These are phyloP conservation scores for Cantharellus anzutake DNA, from an alignment of 768 basidiomycete species.

Conservation along the genomic window DNA sequence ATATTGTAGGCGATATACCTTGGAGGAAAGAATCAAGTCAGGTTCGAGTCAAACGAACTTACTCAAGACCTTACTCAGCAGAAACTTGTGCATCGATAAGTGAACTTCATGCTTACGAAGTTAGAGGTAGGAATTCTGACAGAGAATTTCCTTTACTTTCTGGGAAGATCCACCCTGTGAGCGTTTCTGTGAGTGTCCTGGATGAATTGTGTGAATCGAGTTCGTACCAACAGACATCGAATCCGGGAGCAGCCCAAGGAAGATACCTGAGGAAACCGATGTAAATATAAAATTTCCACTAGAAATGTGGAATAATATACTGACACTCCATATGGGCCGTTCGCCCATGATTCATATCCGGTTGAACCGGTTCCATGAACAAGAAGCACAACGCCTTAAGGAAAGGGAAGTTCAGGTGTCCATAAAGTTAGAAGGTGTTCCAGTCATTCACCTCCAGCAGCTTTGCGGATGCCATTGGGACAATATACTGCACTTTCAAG, in stretches of 20 bases:
- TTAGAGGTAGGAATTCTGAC: background rate
- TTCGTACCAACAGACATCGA: constrained; percentile 14
- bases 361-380: constrained; percentile 15
- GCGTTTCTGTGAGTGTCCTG: background rate
- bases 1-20: constrained; percentile 14
- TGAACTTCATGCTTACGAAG: background rate
- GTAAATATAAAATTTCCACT: no score
- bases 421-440: no score
- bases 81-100: constrained; percentile 13
- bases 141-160: background rate
- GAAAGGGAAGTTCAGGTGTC: no score
- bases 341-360: constrained; percentile 13
- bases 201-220: constrained; percentile 2
- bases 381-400: constrained; percentile 10
- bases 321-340: constrained; percentile 11
- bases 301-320: no score
- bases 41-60: no score
- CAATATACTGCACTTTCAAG: constrained; percentile 10
- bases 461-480: constrained; percentile 11
- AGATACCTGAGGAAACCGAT: constrained; percentile 2
- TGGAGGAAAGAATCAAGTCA: background rate
- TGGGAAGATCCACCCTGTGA: background rate
- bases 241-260: constrained; percentile 10
- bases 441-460: constrained; percentile 7
- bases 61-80: constrained; percentile 5